Conservation (phyloP, 768 basidiomycete genomes). For the Suillus bovinus region DNA sequence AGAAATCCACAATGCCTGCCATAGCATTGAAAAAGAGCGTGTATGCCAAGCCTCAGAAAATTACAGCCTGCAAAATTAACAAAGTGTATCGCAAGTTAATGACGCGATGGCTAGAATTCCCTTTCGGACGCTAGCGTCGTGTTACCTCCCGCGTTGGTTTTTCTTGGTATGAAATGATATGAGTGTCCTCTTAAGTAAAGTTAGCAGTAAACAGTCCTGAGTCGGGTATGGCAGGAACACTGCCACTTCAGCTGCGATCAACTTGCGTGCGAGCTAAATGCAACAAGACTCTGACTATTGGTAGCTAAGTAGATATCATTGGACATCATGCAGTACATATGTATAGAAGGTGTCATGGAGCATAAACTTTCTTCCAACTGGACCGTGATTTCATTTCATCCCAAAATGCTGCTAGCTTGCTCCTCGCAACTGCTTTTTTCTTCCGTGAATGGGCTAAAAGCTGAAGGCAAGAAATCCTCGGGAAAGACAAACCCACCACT, state of each 20-base stretch:
- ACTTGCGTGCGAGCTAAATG: background rate
- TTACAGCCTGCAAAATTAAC: background rate
- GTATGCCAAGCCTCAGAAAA: slow-evolving; percentile 9
- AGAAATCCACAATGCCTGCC: slow-evolving; percentile 16
- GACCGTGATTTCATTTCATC: slow-evolving; percentile 57
- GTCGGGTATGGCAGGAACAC: background rate
- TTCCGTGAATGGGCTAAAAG: slow-evolving; percentile 16
- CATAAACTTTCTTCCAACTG: slow-evolving; percentile 75
- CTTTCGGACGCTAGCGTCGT: background rate
- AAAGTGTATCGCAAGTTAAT: background rate
- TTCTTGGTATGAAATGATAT: slow-evolving; percentile 4
- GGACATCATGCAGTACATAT: background rate
- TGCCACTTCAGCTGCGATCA: slow-evolving; percentile 3
- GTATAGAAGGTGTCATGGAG: background rate
- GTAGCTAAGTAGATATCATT: background rate
- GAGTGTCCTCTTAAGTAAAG: background rate
- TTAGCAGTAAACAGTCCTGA: background rate
- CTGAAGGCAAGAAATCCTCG: slow-evolving; percentile 38
- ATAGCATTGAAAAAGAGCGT: slow-evolving; percentile 19
- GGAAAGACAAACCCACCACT: slow-evolving; percentile 44
- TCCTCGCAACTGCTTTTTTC: slow-evolving; percentile 35
- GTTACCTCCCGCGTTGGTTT: background rate
- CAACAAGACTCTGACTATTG: background rate
- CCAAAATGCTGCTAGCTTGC: slow-evolving; percentile 74
- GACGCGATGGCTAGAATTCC: background rate